A percentile compares a stretch with the other conserved stretches of the same genome.
Conservation (phyloP, 768 basidiomycete genomes). For the Phaeolepiota aurea region DNA sequence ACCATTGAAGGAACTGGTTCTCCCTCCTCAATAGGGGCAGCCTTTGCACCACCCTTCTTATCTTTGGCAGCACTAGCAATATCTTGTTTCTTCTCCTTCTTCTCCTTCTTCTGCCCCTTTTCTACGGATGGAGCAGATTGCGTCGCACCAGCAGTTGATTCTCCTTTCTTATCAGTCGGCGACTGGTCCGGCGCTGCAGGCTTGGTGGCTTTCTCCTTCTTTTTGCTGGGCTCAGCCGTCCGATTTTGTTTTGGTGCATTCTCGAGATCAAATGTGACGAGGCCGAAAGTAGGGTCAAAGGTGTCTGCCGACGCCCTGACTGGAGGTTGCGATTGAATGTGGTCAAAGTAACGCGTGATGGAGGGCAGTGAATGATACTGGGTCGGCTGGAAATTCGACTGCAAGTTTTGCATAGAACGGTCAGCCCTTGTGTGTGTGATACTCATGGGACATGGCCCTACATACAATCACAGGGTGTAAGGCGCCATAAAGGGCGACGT, state of each 20-base stretch:
- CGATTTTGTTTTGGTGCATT: slow-evolving; percentile 70
- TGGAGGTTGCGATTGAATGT: slow-evolving; percentile 68
- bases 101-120: slow-evolving; percentile 42
- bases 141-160: slow-evolving; percentile 10
- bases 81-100: slow-evolving; percentile 55
- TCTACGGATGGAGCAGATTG: slow-evolving; percentile 10
- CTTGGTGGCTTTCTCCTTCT: slow-evolving; percentile 58
- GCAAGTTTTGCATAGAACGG: neutral
- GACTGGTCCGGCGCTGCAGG: slow-evolving; percentile 16
- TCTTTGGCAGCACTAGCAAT: slow-evolving; percentile 26
- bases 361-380: slow-evolving; percentile 77
- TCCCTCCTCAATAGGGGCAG: slow-evolving; percentile 54
- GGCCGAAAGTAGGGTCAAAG: slow-evolving; percentile 40
- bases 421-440: neutral
- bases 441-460: no score
- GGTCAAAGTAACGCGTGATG: slow-evolving; percentile 90
- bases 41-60: slow-evolving; percentile 35
- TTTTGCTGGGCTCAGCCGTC: slow-evolving; percentile 65
- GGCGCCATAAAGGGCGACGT: slow-evolving; percentile 85
- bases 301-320: slow-evolving; percentile 51
- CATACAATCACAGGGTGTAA: slow-evolving; percentile 78
- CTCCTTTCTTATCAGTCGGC: slow-evolving; percentile 14
- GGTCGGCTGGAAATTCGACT: slow-evolving; percentile 66
- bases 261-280: slow-evolving; percentile 64
- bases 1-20: slow-evolving; percentile 94